A percentile compares a stretch with the other conserved stretches of the same genome.
phyloP scores from a whole-genome alignment of 1,139 yeast genomes.

The Geotrichum histeridarum region DNA sequence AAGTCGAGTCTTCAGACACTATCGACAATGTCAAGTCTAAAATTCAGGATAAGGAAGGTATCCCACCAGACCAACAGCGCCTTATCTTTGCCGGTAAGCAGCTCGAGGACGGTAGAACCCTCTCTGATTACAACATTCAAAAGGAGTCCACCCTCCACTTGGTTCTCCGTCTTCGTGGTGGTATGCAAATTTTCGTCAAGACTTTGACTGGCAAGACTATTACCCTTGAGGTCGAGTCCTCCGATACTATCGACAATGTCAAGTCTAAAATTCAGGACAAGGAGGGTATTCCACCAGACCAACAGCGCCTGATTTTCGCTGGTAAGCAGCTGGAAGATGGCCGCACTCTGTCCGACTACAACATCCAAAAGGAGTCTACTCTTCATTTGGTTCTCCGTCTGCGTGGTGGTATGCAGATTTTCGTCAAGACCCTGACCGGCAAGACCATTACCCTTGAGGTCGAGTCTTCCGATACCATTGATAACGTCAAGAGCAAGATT shows the following conservation, averaged over 20 bases:
- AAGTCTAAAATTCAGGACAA: slow-evolving; percentile 66
- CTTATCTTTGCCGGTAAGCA: slow-evolving; percentile 85
- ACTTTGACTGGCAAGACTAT: slow-evolving; percentile 97
- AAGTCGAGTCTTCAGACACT: slow-evolving; percentile 88
- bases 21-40: slow-evolving; percentile 85
- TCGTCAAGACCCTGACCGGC: slow-evolving; percentile 83
- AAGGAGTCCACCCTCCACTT: slow-evolving; percentile 85
- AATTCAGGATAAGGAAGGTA: slow-evolving; percentile 87
- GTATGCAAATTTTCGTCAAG: slow-evolving; percentile 76
- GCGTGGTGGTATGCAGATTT: slow-evolving; percentile 83
- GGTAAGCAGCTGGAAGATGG: slow-evolving; percentile 87
- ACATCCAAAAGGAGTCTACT: slow-evolving; percentile 80
- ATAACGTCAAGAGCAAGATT: slow-evolving; percentile 78
- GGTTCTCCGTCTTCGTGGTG: slow-evolving; percentile 86
- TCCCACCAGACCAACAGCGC: slow-evolving; percentile 87
- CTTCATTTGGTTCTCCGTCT: slow-evolving; percentile 79
- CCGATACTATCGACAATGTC: slow-evolving; percentile 86
- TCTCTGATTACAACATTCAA: slow-evolving; percentile 83
- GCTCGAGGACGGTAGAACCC: slow-evolving; percentile 80
- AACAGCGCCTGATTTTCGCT: slow-evolving; percentile 79
- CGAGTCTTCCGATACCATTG: slow-evolving; percentile 81
- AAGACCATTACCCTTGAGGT: slow-evolving; percentile 83
- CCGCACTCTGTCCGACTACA: slow-evolving; percentile 81
- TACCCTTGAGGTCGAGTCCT: slow-evolving; percentile 86
- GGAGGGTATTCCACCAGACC: slow-evolving; percentile 50